These are phyloP conservation scores for Turritis glabra DNA, from an alignment of 345 rosid species.

Conservation along the genomic window DNA sequence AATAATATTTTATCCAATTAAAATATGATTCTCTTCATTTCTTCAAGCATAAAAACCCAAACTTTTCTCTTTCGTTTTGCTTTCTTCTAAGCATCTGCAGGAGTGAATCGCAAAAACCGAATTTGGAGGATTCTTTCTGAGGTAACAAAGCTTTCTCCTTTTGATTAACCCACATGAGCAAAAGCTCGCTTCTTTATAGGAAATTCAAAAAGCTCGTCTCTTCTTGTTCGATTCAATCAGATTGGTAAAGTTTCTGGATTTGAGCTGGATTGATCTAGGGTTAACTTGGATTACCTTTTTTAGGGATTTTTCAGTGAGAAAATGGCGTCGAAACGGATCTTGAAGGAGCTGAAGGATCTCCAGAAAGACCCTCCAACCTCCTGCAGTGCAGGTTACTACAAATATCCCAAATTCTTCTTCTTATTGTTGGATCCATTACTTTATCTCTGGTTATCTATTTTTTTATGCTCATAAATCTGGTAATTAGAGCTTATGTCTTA, in stretches of 20 bases:
- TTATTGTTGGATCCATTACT: background rate
- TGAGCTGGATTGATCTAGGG: conserved; percentile 6
- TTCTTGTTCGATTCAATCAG: background rate
- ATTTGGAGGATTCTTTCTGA: conserved; percentile 21
- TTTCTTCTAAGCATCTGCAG: conserved; percentile 23
- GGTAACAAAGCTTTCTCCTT: conserved; percentile 12
- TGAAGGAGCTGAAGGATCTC: conserved; percentile 65
- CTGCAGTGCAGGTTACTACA: conserved; percentile 55
- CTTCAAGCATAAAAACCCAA: conserved; percentile 13
- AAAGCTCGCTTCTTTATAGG: background rate
- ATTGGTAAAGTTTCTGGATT: background rate
- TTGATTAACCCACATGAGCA: background rate
- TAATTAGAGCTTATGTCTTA: background rate
- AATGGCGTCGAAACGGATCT: conserved; percentile 65
- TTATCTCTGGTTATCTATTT: background rate
- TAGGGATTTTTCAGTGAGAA: conserved; percentile 16
- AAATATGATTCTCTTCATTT: background rate
- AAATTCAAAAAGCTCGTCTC: background rate
- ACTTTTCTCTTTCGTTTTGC: background rate
- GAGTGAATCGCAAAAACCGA: conserved; percentile 12
- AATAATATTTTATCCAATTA: background rate
- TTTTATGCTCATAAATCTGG: background rate
- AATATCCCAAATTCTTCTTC: background rate
- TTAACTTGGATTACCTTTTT: background rate
- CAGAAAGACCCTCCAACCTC: conserved; percentile 69